phyloP scores from a whole-genome alignment of 73 alveolate species.

The Blepharisma japonicum region DNA sequence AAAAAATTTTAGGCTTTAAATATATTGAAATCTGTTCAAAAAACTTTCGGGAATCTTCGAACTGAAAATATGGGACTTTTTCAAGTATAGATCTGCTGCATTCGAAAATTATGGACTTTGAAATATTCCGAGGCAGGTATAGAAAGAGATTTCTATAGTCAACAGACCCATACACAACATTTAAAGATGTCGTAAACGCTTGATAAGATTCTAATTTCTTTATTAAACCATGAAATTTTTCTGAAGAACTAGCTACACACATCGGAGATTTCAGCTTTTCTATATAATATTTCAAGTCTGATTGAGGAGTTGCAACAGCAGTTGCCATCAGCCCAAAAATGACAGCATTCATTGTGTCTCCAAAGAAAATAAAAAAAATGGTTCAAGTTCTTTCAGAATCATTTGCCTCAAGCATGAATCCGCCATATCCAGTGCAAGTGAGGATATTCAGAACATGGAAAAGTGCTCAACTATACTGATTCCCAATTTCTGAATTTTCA shows the following conservation, averaged over 20 bases:
- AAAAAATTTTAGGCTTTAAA: constrained; percentile 40
- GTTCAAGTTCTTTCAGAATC: constrained; percentile 47
- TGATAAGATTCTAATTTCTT: neutral
- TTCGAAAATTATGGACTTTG: neutral
- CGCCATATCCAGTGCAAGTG: constrained; percentile 52
- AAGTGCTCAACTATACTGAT: constrained; percentile 34
- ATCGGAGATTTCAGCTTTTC: neutral
- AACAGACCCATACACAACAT: neutral
- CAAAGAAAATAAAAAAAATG: constrained; percentile 46
- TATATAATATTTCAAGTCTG: neutral
- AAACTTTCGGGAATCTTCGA: neutral
- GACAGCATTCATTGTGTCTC: constrained; percentile 56
- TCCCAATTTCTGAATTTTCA: neutral
- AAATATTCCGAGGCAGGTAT: constrained; percentile 24
- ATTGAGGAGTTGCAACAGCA: neutral
- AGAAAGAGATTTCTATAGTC: neutral
- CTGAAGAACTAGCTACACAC: neutral
- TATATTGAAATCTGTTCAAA: neutral
- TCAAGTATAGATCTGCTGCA: neutral
- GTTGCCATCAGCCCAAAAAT: constrained; percentile 65
- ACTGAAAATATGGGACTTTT: constrained; percentile 15
- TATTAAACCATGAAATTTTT: neutral
- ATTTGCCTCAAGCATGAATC: constrained; percentile 38
- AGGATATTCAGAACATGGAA: constrained; percentile 54
- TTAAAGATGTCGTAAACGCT: constrained; percentile 18